Percentiles rank a stretch among this genome's conserved stretches.
Conservation (phyloP, 805 yeast genomes). For the Metschnikowia anglica region DNA sequence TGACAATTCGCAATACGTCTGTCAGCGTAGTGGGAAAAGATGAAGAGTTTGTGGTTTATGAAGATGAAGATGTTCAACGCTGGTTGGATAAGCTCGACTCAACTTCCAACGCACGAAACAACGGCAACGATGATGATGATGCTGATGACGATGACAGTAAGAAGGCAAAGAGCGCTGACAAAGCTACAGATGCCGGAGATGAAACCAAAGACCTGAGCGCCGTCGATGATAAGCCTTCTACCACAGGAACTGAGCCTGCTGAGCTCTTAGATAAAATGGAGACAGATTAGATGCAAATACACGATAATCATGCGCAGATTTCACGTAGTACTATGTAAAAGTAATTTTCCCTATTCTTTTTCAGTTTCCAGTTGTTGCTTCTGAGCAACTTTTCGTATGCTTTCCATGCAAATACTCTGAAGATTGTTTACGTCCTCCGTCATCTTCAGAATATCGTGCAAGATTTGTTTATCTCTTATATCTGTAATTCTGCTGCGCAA, state of each 20-base stretch:
- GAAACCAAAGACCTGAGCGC: conserved; percentile 4
- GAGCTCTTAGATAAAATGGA: conserved; percentile 38
- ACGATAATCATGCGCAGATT: conserved; percentile 2
- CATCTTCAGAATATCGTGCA: conserved; percentile 35
- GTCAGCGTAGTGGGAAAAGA: conserved; percentile 91
- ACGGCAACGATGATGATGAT: conserved; percentile 39
- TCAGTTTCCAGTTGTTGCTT: conserved; percentile 29
- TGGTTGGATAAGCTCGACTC: conserved; percentile 79
- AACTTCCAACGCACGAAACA: conserved; percentile 55
- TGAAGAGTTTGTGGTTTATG: conserved; percentile 70
- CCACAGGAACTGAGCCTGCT: conserved; percentile 15
- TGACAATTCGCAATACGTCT: conserved; percentile 79
- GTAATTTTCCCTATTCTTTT: background rate
- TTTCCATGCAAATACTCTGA: conserved; percentile 38
- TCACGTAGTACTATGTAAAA: conserved; percentile 1
- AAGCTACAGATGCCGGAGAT: conserved; percentile 10
- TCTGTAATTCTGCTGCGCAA: conserved; percentile 34
- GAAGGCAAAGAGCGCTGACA: conserved; percentile 16
- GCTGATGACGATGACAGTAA: conserved; percentile 24
- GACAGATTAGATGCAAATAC: conserved; percentile 29
- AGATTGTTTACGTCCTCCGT: conserved; percentile 38
- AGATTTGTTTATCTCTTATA: conserved; percentile 29
- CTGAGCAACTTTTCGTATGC: conserved; percentile 40
- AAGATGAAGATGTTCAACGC: conserved; percentile 81
- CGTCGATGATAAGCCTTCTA: conserved; percentile 15